phyloP scores from a whole-genome alignment of 78 protist species.

The Speleostelium caveatum region DNA sequence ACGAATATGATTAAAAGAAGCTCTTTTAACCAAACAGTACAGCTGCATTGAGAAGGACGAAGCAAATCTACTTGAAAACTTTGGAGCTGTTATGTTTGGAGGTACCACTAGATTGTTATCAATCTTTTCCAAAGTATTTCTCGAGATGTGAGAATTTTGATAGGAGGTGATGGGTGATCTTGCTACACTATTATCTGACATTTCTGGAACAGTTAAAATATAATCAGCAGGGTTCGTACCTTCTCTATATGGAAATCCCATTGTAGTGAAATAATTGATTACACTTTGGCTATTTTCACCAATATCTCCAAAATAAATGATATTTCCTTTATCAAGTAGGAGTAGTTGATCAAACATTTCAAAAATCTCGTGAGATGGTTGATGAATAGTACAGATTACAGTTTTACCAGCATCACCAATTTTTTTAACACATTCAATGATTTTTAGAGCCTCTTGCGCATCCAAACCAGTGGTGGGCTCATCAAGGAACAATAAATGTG shows the following conservation, averaged over 20 bases:
- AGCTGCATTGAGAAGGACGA: not conserved
- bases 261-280: not conserved
- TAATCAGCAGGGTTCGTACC: not conserved
- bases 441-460: conserved; percentile 2
- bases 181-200: not conserved
- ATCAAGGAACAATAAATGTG: conserved; percentile 54
- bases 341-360: conserved; percentile 72
- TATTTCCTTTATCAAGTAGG: conserved; percentile 83
- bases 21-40: not conserved
- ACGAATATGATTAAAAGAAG: not conserved
- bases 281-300: not conserved
- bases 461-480: conserved; percentile 74
- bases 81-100: not conserved
- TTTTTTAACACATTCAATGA: not conserved
- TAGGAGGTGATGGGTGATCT: not conserved
- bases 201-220: not conserved
- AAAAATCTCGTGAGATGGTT: conserved; percentile 83
- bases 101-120: not conserved
- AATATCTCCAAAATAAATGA: conserved; percentile 70
- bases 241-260: not conserved
- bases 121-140: not conserved
- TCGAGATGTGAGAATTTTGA: not conserved
- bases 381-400: conserved; percentile 85
- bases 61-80: not conserved
- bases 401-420: conserved; percentile 22